Evolutionary conservation across 306 rosid species (phyloP).

Genomic region (Rubus parviflorus): DNA sequence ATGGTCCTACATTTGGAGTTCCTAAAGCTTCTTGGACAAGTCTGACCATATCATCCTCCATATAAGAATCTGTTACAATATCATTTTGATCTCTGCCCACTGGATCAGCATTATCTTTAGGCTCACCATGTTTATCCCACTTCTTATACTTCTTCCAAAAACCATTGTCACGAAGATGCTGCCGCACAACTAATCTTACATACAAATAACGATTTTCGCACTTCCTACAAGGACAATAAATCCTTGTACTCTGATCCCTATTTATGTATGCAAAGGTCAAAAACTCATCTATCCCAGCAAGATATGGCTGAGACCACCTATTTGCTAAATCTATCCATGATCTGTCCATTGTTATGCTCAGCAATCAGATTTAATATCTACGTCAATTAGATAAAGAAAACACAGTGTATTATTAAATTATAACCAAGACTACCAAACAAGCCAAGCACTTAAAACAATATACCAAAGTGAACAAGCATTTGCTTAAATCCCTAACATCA

Average conservation of each 20-base stretch:
- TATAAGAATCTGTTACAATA: background rate
- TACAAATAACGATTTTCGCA: background rate
- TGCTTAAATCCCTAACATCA: too few species aligned
- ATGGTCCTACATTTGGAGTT: background rate
- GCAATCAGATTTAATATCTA: too few species aligned
- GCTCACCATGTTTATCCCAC: background rate
- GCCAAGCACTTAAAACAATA: too few species aligned
- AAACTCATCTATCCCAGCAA: background rate
- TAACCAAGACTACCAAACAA: too few species aligned
- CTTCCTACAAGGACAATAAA: slow-evolving; percentile 13
- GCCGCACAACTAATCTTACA: background rate
- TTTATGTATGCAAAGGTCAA: background rate
- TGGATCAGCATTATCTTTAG: background rate
- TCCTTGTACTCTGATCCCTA: background rate
- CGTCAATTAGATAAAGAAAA: too few species aligned
- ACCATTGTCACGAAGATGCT: background rate
- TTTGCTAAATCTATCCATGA: background rate
- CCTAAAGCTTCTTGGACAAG: background rate
- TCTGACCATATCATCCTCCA: background rate
- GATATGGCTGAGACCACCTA: background rate
- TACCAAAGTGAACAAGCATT: too few species aligned
- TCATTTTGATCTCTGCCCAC: too few species aligned
- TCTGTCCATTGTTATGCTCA: background rate
- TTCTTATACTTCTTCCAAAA: background rate
- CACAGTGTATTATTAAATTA: too few species aligned